Conservation (phyloP, 1,284 basidiomycete species). For the Leccinum fuscescens region DNA sequence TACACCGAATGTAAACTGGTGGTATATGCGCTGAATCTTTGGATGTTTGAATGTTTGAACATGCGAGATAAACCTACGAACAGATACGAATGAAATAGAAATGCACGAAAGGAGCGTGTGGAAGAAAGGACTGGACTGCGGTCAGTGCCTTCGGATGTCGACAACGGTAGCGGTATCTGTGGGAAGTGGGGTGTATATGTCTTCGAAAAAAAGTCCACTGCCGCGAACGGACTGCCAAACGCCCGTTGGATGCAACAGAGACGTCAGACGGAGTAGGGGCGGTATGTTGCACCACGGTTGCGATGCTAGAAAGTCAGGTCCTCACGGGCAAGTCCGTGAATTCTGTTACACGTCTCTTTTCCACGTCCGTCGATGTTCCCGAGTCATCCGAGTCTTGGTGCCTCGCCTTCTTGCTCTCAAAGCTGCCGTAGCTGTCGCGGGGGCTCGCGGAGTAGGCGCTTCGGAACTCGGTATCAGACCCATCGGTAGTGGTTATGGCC, state of each 20-base stretch:
- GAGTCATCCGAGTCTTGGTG: slow-evolving; percentile 35
- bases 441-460: slow-evolving; percentile 78
- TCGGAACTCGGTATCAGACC: slow-evolving; percentile 82
- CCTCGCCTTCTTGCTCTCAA: slow-evolving; percentile 28
- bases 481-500: slow-evolving; percentile 55
- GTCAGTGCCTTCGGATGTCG: slow-evolving; percentile 14
- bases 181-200: slow-evolving; percentile 27
- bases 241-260: slow-evolving; percentile 33
- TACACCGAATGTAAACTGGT: slow-evolving; percentile 16
- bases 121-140: slow-evolving; percentile 12
- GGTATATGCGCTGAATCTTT: slow-evolving; percentile 25
- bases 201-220: slow-evolving; percentile 18
- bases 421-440: slow-evolving; percentile 56
- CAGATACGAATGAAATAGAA: slow-evolving; percentile 28
- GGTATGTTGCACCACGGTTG: slow-evolving; percentile 39
- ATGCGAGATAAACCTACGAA: slow-evolving; percentile 15
- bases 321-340: slow-evolving; percentile 32
- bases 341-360: slow-evolving; percentile 32
- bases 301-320: slow-evolving; percentile 47
- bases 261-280: slow-evolving; percentile 42
- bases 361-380: slow-evolving; percentile 31
- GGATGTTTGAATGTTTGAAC: slow-evolving; percentile 19
- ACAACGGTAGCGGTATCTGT: slow-evolving; percentile 22
- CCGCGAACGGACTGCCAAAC: slow-evolving; percentile 23
- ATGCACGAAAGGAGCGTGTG: slow-evolving; percentile 22